A percentile compares a stretch with the other conserved stretches of the same genome.
Conservation (phyloP, 257 asterid genomes). For the Jasminum sambac region DNA sequence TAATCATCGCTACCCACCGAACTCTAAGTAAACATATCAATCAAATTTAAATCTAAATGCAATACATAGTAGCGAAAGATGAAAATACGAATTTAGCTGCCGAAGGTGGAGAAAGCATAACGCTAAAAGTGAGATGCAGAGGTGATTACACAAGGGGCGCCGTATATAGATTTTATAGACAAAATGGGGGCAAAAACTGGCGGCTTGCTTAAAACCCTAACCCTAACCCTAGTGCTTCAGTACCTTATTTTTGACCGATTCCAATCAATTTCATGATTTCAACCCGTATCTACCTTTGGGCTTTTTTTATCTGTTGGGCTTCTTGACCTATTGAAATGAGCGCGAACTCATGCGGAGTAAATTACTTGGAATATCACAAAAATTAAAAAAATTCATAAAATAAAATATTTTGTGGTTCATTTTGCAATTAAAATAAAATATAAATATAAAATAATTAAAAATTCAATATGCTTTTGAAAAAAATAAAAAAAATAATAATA, state of each 20-base stretch:
- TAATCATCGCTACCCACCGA: conserved; percentile 57
- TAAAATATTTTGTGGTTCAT: too few relatives aligned
- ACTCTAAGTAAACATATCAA: background rate
- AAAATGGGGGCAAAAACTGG: background rate
- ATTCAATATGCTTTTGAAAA: too few relatives aligned
- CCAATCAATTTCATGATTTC: background rate
- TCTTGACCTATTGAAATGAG: too few relatives aligned
- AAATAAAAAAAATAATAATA: too few relatives aligned
- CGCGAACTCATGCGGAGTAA: too few relatives aligned
- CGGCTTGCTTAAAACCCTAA: conserved; percentile 17
- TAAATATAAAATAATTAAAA: too few relatives aligned
- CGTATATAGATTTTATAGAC: background rate
- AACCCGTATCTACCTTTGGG: background rate
- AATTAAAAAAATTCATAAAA: too few relatives aligned
- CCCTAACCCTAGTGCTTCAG: background rate
- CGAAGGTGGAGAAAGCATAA: background rate
- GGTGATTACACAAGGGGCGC: too few relatives aligned
- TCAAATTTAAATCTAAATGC: background rate
- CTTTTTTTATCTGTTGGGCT: background rate
- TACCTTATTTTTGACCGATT: background rate
- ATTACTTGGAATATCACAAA: too few relatives aligned
- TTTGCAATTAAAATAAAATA: too few relatives aligned
- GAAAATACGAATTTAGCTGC: background rate
- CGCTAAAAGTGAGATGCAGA: background rate
- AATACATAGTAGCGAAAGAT: background rate